A percentile compares a stretch with the other conserved stretches of the same genome.
Conservation (phyloP, 345 rosid genomes). For the Pugionium cornutum region DNA sequence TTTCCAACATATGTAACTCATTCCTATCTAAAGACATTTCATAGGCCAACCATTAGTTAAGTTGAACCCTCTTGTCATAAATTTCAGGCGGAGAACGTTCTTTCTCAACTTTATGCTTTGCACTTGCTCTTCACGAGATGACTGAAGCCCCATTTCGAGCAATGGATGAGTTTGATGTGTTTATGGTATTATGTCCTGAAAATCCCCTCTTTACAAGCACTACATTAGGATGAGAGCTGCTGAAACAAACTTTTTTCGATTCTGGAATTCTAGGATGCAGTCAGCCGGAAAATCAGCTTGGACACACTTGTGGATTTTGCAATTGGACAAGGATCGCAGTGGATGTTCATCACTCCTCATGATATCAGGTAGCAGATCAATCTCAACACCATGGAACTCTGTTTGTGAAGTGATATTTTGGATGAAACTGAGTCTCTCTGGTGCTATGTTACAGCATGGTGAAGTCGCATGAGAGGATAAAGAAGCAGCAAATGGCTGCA, state of each 20-base stretch:
- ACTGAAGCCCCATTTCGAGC: conserved; percentile 96
- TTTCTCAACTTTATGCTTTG: conserved; percentile 93
- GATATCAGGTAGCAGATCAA: conserved; percentile 67
- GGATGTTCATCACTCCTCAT: conserved; percentile 99
- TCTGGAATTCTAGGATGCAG: conserved; percentile 71
- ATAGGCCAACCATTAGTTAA: conserved; percentile 5
- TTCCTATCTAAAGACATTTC: background rate
- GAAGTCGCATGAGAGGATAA: conserved; percentile 62
- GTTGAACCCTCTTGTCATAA: conserved; percentile 21
- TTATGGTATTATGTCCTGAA: conserved; percentile 64
- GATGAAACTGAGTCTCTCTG: conserved; percentile 9
- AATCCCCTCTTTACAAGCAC: conserved; percentile 14
- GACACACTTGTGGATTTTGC: conserved; percentile 90
- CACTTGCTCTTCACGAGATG: conserved; percentile 89
- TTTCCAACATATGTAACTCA: background rate
- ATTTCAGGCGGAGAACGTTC: conserved; percentile 92
- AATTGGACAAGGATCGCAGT: conserved; percentile 74
- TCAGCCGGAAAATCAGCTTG: conserved; percentile 91
- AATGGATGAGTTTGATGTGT: conserved; percentile 98
- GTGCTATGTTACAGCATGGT: conserved; percentile 62
- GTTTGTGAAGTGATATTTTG: conserved; percentile 11
- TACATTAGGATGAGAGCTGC: conserved; percentile 6
- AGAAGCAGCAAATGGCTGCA: conserved; percentile 95
- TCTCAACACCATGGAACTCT: conserved; percentile 15
- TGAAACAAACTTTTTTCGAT: background rate